phyloP scores from a whole-genome alignment of 2,329 filamentous ascomycete species.

The Botrytis cinerea region DNA sequence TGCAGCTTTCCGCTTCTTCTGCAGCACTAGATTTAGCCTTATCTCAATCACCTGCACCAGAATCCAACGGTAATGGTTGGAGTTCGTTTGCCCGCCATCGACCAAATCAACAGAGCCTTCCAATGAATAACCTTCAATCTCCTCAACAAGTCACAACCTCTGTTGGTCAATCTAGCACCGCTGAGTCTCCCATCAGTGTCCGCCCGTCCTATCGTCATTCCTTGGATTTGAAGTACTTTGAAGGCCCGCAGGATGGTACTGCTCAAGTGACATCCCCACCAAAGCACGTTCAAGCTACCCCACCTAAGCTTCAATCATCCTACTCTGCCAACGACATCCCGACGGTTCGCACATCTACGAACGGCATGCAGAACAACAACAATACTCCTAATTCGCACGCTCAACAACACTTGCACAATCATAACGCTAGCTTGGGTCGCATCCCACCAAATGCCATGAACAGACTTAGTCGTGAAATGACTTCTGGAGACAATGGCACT shows the following conservation, averaged over 20 bases:
- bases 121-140: constrained; percentile 36
- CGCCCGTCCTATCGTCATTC: constrained; percentile 59
- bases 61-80: constrained; percentile 45
- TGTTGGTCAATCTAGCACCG: constrained; percentile 42
- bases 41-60: constrained; percentile 65
- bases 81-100: constrained; percentile 41
- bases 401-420: constrained; percentile 63
- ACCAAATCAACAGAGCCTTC: constrained; percentile 51
- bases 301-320: constrained; percentile 79
- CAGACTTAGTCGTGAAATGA: constrained; percentile 72
- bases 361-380: constrained; percentile 35
- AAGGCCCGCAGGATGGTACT: constrained; percentile 39
- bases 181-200: constrained; percentile 50
- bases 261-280: constrained; percentile 45
- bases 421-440: constrained; percentile 80
- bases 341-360: constrained; percentile 65
- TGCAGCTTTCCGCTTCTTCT: constrained; percentile 76
- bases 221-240: constrained; percentile 54
- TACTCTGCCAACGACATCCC: constrained; percentile 90
- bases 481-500: constrained; percentile 36
- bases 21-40: constrained; percentile 78
- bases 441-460: constrained; percentile 68
- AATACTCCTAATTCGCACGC: constrained; percentile 57
- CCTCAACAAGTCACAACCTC: constrained; percentile 43
- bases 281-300: constrained; percentile 58